Conservation (phyloP, 2,329 filamentous ascomycete species). For the Dothiorella sarmentorum region DNA sequence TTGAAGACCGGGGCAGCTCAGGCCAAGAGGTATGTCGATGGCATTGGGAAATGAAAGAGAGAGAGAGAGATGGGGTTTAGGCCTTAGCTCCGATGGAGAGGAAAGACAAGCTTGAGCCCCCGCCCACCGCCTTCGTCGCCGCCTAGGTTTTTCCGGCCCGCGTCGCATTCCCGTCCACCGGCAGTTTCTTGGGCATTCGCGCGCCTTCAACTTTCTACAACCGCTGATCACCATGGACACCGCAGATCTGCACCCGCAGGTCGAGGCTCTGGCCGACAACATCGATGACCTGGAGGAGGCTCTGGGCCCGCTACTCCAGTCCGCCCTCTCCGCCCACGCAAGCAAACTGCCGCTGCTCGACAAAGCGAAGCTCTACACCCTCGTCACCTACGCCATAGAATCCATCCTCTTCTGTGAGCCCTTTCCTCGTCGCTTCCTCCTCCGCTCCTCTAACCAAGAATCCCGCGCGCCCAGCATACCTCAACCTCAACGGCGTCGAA, state of each 20-base stretch:
- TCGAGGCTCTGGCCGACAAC: conserved; percentile 72
- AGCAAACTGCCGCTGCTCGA: conserved; percentile 86
- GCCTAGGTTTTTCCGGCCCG: not conserved
- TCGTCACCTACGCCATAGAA: conserved; percentile 84
- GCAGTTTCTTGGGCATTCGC: not conserved
- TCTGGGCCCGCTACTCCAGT: conserved; percentile 66
- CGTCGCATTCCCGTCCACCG: not conserved
- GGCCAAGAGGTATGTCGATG: not conserved
- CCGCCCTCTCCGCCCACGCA: conserved; percentile 63
- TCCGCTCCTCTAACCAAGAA: conserved; percentile 35
- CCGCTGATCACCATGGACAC: conserved; percentile 46
- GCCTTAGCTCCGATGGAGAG: not conserved
- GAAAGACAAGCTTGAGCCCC: no score
- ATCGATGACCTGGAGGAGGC: conserved; percentile 74
- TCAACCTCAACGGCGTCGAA: conserved; percentile 73
- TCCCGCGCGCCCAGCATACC: conserved; percentile 53
- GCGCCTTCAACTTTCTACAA: not conserved
- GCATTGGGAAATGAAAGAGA: not conserved
- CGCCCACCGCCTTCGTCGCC: no score
- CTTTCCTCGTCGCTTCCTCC: no score
- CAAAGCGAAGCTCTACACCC: conserved; percentile 89
- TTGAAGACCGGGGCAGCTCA: conserved; percentile 28
- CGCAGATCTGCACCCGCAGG: conserved; percentile 60
- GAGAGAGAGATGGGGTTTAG: not conserved
- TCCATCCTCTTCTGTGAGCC: conserved; percentile 72